These are phyloP conservation scores for Wickerhamiella pararugosa DNA, from an alignment of 1,139 yeast species.

Conservation along the genomic window DNA sequence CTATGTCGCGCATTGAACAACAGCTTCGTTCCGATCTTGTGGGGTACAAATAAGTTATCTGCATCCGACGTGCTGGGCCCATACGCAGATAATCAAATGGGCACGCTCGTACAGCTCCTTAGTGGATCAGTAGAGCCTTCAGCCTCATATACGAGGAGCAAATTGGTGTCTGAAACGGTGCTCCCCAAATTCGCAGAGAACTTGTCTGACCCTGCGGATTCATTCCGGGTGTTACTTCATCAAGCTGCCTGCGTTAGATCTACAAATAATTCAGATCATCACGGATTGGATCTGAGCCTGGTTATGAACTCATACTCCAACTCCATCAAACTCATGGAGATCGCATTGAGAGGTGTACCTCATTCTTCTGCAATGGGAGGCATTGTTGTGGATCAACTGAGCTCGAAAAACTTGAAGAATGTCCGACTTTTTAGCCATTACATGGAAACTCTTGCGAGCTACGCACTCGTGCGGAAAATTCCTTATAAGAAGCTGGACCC, in stretches of 20 bases:
- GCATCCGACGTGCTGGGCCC: not conserved
- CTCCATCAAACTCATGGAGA: conserved; percentile 31
- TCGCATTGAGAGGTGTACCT: conserved; percentile 44
- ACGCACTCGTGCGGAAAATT: not conserved
- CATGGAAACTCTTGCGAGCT: conserved; percentile 12
- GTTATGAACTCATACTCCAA: too few species aligned
- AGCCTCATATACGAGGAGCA: too few species aligned
- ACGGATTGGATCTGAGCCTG: too few species aligned
- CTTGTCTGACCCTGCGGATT: not conserved
- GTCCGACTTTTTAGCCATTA: conserved; percentile 36
- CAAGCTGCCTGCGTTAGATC: too few species aligned
- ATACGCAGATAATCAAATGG: not conserved
- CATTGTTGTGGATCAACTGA: conserved; percentile 40
- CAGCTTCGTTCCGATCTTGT: conserved; percentile 61
- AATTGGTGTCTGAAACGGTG: too few species aligned
- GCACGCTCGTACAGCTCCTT: not conserved
- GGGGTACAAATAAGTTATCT: conserved; percentile 19
- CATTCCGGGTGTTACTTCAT: not conserved
- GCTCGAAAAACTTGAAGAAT: conserved; percentile 43
- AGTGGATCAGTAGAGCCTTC: too few species aligned
- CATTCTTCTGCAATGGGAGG: conserved; percentile 25
- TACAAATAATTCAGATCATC: too few species aligned
- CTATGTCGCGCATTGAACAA: conserved; percentile 80
- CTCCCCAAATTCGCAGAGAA: too few species aligned
- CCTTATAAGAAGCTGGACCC: not conserved